Base-by-base conservation (phyloP, 345 rosid species). In the Lenwebbia sp. region DNA sequence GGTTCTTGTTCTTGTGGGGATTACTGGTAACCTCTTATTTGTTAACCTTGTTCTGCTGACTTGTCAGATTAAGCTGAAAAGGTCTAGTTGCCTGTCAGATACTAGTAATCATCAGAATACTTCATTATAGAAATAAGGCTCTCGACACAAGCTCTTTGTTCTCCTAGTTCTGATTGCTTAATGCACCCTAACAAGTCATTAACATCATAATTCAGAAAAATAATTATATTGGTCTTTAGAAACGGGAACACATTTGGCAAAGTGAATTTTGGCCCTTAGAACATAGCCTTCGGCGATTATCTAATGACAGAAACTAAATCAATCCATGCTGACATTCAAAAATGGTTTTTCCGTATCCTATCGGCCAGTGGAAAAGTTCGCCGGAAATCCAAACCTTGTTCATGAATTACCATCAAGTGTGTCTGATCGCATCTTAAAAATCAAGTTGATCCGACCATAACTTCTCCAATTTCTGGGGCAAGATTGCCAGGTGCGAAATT, bases 1-100 rank as follows among this genome's bases (percentile, higher is more conserved):
- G 99, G 97, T 50, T 91, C 87, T 7, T 93, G 99, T 88, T 93
- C 98, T 78, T 95, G 98, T 82, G 91, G 91, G 30, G 96, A 95
- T 86, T 95, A 90, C 86, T 96, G 96, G 98, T 96, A 37, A 25
- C 47, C 81, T 70, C 81, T 22, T 30, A 33, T 37, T 37, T 19
- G 81, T 70, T 37, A 37, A 70, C 23, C 47, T 70, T 70, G 81
- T 0, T 10, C 10, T 70, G 26, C 19, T 37, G 7, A 25, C 47
- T 70, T 17, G 44, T 65, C 44, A 33, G 76, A 8, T 65, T 9
- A 33, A 65, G 23, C 75, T 28, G 41, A 15, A 62, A 37, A 15
- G 76, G 33, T 65, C 76, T 10, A 33, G 76, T 65, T 33, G 25
- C 44, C 76, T 70, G 78, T 70, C 44, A 33, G 47, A 70, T 70